These are phyloP conservation scores for Bolboschoenoplectus hybrid DNA, from an alignment of 202 grass and related monocot species.

Conservation along the genomic window DNA sequence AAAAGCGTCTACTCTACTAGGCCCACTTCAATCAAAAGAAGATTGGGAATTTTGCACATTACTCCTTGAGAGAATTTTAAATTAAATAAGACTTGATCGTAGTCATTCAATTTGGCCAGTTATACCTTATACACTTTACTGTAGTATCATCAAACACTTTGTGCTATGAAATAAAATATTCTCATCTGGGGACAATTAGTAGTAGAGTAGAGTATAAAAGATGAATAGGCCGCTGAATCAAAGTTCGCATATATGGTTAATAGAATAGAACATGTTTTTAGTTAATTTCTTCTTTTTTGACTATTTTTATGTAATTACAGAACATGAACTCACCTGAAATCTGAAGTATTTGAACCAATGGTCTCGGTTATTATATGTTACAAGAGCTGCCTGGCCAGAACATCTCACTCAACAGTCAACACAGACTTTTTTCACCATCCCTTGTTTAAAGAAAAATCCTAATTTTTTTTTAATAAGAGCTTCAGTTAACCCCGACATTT, in stretches of 20 bases:
- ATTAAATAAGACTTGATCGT: background rate
- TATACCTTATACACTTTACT: background rate
- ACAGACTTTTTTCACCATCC: background rate
- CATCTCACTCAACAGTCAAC: background rate
- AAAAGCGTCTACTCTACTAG: background rate
- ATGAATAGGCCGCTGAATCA: background rate
- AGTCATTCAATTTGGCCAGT: background rate
- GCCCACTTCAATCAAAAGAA: background rate
- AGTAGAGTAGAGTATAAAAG: background rate
- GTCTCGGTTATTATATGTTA: background rate
- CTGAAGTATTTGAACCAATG: background rate
- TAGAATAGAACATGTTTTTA: background rate
- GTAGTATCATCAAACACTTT: background rate
- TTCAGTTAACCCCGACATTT: too few relatives aligned
- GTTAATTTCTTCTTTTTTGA: background rate
- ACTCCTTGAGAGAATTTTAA: background rate
- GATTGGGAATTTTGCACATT: background rate
- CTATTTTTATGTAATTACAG: background rate
- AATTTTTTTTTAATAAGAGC: background rate
- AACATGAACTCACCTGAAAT: background rate
- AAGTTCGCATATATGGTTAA: background rate
- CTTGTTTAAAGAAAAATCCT: background rate
- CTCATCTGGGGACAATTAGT: background rate
- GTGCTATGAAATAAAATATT: background rate
- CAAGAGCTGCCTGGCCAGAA: background rate